Percentiles rank a stretch among this genome's conserved stretches.
Conservation (phyloP, 768 basidiomycete genomes). For the Russula sp. region DNA sequence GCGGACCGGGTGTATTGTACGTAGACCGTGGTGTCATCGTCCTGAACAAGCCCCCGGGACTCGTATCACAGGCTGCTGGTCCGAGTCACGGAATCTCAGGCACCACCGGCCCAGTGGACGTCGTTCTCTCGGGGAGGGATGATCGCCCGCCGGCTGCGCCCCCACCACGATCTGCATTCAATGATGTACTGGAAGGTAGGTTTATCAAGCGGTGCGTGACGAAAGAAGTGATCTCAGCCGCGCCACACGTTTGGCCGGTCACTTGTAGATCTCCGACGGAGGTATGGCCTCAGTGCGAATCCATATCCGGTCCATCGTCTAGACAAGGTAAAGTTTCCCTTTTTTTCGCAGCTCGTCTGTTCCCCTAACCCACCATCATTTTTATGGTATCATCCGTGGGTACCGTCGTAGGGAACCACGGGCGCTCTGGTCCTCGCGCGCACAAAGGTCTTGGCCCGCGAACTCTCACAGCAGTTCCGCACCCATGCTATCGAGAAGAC, state of each 20-base stretch:
- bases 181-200: conserved; percentile 8
- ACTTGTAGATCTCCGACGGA: conserved; percentile 11
- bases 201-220: background rate
- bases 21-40: conserved; percentile 22
- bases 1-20: conserved; percentile 10
- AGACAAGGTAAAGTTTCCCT: conserved; percentile 18
- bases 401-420: conserved; percentile 16
- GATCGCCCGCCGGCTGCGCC: background rate
- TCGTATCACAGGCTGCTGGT: conserved; percentile 18
- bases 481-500: conserved; percentile 14
- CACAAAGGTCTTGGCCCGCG: conserved; percentile 13
- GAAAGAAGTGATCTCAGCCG: background rate
- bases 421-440: conserved; percentile 22
- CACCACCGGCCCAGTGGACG: background rate
- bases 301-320: conserved; percentile 24
- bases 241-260: background rate
- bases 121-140: background rate
- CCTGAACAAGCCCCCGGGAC: conserved; percentile 23
- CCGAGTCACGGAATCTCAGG: background rate
- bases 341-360: too few relatives aligned
- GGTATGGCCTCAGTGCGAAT: background rate
- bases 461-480: conserved; percentile 23
- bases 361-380: too few relatives aligned
- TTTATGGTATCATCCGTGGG: background rate
- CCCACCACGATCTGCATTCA: background rate